A percentile compares a stretch with the other conserved stretches of the same genome.
Evolutionary conservation across 2,329 filamentous ascomycete species (phyloP).

Genomic region (Cordyceps farinosa): DNA sequence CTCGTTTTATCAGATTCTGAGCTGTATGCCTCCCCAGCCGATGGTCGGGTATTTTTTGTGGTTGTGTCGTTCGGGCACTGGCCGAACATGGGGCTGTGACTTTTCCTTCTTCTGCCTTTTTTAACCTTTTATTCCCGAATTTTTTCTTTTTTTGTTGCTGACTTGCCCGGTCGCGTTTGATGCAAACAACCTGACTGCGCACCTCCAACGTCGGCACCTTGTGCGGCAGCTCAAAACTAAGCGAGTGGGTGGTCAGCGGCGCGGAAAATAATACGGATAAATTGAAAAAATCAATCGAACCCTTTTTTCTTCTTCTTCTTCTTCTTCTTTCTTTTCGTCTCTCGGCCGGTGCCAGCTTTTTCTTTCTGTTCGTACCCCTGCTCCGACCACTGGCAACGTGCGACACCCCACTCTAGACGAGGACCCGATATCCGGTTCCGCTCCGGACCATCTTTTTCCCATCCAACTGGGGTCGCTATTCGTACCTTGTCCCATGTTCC

Average conservation of each 20-base stretch:
- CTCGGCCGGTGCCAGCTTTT: neutral
- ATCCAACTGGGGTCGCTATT: too few relatives aligned
- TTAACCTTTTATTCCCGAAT: neutral
- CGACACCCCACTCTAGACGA: slow-evolving; percentile 1
- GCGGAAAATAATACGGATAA: neutral
- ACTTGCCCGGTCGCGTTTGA: neutral
- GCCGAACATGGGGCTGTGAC: too few relatives aligned
- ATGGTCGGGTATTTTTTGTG: neutral
- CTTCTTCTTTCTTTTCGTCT: neutral
- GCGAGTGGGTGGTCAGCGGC: slow-evolving; percentile 5
- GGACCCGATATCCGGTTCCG: slow-evolving; percentile 5
- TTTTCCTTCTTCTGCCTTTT: too few relatives aligned
- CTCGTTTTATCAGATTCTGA: neutral
- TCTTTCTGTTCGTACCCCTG: neutral
- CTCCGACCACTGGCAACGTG: neutral
- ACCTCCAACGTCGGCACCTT: too few relatives aligned
- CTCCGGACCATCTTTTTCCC: too few relatives aligned
- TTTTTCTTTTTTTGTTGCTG: neutral
- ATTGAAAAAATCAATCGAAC: neutral
- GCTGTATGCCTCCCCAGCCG: neutral
- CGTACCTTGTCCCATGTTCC: too few relatives aligned
- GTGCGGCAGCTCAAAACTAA: too few relatives aligned
- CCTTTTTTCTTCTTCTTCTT: neutral
- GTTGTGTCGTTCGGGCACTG: neutral
- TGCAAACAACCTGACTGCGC: too few relatives aligned